Evolutionary conservation across 225 moss, liverwort and hornwort genomes (phyloP), one percentile per base, ranked within the genome.

Genomic region (Sphagnum tenellum): DNA sequence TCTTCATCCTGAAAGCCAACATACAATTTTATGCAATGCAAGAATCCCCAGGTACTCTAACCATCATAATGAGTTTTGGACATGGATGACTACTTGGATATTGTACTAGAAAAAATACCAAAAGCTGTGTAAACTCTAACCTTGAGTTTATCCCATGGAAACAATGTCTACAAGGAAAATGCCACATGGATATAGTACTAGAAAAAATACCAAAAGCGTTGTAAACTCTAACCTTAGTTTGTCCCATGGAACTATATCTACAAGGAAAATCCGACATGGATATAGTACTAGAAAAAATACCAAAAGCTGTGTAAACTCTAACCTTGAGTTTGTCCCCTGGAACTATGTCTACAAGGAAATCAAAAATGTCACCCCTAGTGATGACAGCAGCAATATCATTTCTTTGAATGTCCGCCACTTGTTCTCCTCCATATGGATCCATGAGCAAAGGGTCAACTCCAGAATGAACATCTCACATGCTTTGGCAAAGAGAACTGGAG

Each of bases 401-500:
- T 73, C 84, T 76, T 75, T 84, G 84, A 66, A 84, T 3, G 80
- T 84, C 55, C 77, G 84, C 61, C 81, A 65, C 69, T 84, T 84
- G 66, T 84, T 84, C 69, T 84, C 84, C 63, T 84, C 84, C 9
- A 81, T 84, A 66, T 84, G 81, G 44, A 84, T 84, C 84, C 84
- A 84, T 46, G 84, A 84, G 51, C 81, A 70, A 67, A 84, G 71
- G 11, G 84, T 84, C 75, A 84, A 76, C 71, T 84, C 84, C 64
- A 84, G 13, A 66, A 84, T 84, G 57, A 84, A 84, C 84, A 84
- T 81, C 59, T 84, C 84, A 62, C 84, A 84, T 46, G 84, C 84
- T 71, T 84, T 84, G 0, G 84, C 80, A 71, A 81, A 84, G 46
- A 84, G 48, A 68, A 84, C 75, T 44, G 81, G 84, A 70, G 81